Evolutionary conservation across 106 monocot genomes (phyloP).

Genomic region (Platanthera guangdongensis): DNA sequence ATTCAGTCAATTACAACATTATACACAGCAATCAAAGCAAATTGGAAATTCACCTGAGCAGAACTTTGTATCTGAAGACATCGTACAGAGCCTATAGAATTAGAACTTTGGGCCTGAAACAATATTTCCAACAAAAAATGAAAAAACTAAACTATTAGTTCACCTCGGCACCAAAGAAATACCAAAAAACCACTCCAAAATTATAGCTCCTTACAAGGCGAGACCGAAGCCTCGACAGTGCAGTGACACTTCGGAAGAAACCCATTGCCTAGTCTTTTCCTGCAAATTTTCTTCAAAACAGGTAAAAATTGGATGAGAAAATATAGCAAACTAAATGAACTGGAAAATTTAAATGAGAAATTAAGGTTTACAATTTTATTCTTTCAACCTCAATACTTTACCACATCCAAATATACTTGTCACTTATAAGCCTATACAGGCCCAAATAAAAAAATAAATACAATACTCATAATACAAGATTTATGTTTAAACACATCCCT

Average conservation of each 20-base stretch:
- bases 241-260: slow-evolving; percentile 42
- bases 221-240: slow-evolving; percentile 61
- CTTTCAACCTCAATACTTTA: too few species aligned
- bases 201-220: slow-evolving; percentile 47
- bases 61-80: slow-evolving; percentile 77
- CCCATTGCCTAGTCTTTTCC: slow-evolving; percentile 22
- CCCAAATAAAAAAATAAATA: too few species aligned
- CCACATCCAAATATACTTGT: too few species aligned
- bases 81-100: slow-evolving; percentile 48
- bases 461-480: too few species aligned
- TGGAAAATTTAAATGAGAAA: too few species aligned
- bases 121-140: slow-evolving; percentile 1
- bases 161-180: background rate
- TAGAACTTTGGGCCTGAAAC: slow-evolving; percentile 44
- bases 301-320: background rate
- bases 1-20: background rate
- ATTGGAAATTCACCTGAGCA: slow-evolving; percentile 40
- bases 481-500: too few species aligned
- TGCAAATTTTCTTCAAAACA: background rate
- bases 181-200: background rate
- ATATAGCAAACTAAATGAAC: background rate
- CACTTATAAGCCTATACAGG: too few species aligned
- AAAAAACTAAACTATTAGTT: background rate
- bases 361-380: too few species aligned
- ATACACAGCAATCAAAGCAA: background rate